Evolutionary conservation across 2,329 filamentous ascomycete species (phyloP), one percentile per base, ranked within the genome.

Genomic region (Fusarium nelsonii): DNA sequence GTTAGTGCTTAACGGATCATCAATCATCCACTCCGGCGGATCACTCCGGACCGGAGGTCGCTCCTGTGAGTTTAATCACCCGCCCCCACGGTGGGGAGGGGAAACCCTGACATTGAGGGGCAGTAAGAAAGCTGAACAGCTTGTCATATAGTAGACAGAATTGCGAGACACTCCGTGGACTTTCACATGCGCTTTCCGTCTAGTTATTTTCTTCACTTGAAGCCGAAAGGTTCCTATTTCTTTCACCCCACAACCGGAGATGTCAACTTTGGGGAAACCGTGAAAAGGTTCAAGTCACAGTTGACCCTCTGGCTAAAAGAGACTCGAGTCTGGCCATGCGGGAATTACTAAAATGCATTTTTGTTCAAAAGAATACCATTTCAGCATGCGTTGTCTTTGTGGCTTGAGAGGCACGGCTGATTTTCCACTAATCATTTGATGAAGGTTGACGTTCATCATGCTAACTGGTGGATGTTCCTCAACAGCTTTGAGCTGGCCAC

Each of bases 371-470:
- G 58, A 63, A 49, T 26, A 48, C 36, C n/a, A 63, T 57, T 4
- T 40, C n/a, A 37, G 30, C 18, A 39, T 50, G 28, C 16, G 15
- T 7, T 28, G n/a, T 39, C 23, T 43, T 58, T 50, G 52, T 28
- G 46, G 33, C 51, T 20, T 60, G 6, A 16, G 8, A 46, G 55
- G 55, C 30, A 36, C 44, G 28, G 12, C 5, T 37, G 16, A 28
- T 64, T 64, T 43, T 58, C 61, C 61, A 64, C 61, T 58, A 64
- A 64, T 64, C 44, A 50, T 4, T 11, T 15, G 8, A 2, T 46
- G 10, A 40, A 40, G 14, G 4, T 26, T 5, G 4, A 12, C 3
- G 2, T 23, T 2, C 3, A 8, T 10, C 3, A 15, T 4, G 23
- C 0, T 64, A 20, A 64, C 51, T 64, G 51, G 61, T 64, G 59